Evolutionary conservation across 768 basidiomycete species (phyloP).

Genomic region (Tulasnella sp.): DNA sequence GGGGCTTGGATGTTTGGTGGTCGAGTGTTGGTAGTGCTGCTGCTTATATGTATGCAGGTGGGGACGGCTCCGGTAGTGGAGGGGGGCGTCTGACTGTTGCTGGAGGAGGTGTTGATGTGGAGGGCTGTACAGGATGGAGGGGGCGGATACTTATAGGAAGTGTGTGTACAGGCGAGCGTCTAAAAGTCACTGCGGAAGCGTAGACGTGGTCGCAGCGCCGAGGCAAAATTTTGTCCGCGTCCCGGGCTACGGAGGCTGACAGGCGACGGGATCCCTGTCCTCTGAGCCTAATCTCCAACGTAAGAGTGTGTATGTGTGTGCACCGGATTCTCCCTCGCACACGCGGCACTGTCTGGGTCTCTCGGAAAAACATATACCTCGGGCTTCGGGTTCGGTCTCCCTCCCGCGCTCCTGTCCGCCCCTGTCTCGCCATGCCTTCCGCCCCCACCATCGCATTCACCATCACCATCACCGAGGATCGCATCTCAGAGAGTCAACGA

Average conservation of each 20-base stretch:
- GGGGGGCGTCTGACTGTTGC: background rate
- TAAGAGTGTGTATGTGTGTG: background rate
- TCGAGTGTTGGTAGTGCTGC: no score
- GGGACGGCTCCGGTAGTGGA: background rate
- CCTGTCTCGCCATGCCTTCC: background rate
- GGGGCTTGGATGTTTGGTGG: background rate
- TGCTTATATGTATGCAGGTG: background rate
- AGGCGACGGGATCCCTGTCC: background rate
- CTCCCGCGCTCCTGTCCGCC: background rate
- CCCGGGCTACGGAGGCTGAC: constrained; percentile 1
- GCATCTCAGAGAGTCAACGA: background rate
- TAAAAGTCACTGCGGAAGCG: background rate
- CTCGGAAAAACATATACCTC: background rate
- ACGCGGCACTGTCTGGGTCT: background rate
- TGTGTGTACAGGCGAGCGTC: background rate
- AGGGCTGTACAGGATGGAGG: background rate
- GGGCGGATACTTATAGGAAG: constrained; percentile 2
- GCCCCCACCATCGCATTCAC: background rate
- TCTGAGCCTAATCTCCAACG: background rate
- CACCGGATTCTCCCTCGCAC: constrained; percentile 3
- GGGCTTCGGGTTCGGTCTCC: background rate
- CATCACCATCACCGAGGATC: background rate
- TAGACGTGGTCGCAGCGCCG: constrained; percentile 3
- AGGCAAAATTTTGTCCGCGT: background rate
- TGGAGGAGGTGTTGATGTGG: background rate